phyloP scores from a whole-genome alignment of 768 basidiomycete species.

The Auricularia sp. region DNA sequence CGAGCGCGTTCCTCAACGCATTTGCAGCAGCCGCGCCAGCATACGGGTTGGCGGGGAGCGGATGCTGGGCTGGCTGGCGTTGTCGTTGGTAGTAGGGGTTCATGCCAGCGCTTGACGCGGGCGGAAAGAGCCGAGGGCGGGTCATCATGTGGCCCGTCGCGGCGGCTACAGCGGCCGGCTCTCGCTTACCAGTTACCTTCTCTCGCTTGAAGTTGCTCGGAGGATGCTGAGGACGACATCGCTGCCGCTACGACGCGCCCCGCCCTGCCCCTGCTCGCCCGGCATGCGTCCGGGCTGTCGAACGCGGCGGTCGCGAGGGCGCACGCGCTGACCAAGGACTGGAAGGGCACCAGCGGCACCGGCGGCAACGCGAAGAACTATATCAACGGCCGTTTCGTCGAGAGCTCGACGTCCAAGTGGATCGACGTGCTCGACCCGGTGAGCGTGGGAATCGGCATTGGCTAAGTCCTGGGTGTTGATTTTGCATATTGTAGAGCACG shows the following conservation, averaged over 20 bases:
- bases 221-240: neutral
- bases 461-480: neutral
- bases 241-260: neutral
- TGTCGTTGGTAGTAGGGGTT: neutral
- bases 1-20: conserved; percentile 9
- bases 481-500: conserved; percentile 48
- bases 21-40: neutral
- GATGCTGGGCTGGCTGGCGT: neutral
- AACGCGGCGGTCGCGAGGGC: conserved; percentile 45
- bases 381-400: conserved; percentile 81
- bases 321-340: conserved; percentile 58
- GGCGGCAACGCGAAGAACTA: conserved; percentile 89
- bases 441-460: conserved; percentile 17
- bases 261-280: neutral
- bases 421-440: conserved; percentile 87
- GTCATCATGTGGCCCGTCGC: too few relatives aligned
- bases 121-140: too few relatives aligned
- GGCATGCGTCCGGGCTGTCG: conserved; percentile 4
- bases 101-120: neutral
- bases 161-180: neutral
- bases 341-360: conserved; percentile 78
- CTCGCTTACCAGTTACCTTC: neutral
- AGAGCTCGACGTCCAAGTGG: conserved; percentile 70
- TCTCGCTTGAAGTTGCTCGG: neutral
- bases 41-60: neutral